These are phyloP conservation scores for Phaeosphaeria sp. DNA, from an alignment of 2,329 filamentous ascomycete species.

Conservation along the genomic window DNA sequence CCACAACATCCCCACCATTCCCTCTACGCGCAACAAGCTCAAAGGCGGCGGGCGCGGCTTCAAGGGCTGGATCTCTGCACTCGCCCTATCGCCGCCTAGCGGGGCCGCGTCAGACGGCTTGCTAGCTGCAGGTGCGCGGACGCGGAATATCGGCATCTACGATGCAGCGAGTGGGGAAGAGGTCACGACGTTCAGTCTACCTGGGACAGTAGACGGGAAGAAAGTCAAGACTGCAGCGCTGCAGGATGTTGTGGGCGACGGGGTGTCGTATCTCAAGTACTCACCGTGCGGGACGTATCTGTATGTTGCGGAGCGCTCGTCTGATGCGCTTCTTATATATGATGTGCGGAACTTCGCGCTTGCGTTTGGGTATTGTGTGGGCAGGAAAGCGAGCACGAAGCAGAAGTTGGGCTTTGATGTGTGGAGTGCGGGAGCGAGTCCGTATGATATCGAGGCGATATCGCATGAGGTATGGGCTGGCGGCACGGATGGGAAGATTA, in stretches of 20 bases:
- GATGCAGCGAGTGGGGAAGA: constrained; percentile 58
- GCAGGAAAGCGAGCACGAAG: constrained; percentile 55
- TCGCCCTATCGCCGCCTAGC: constrained; percentile 49
- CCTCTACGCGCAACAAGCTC: constrained; percentile 51
- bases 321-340: constrained; percentile 63
- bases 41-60: constrained; percentile 57
- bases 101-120: constrained; percentile 52
- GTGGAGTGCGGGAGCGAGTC: constrained; percentile 37
- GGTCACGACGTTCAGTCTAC: constrained; percentile 59
- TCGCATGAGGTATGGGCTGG: constrained; percentile 66
- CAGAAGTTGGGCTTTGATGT: constrained; percentile 66
- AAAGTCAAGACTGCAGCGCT: constrained; percentile 8
- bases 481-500: constrained; percentile 62
- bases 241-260: constrained; percentile 50
- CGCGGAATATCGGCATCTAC: constrained; percentile 64
- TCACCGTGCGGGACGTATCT: constrained; percentile 65
- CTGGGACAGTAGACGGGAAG: constrained; percentile 18
- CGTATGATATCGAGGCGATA: constrained; percentile 15
- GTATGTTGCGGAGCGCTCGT: constrained; percentile 64
- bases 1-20: constrained; percentile 53
- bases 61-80: constrained; percentile 62
- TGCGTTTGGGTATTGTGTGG: constrained; percentile 57
- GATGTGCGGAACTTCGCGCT: constrained; percentile 64
- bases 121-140: constrained; percentile 64
- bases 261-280: constrained; percentile 65